These are phyloP conservation scores for Elsinoe australis DNA, from an alignment of 2,329 filamentous ascomycete genomes.

Conservation along the genomic window DNA sequence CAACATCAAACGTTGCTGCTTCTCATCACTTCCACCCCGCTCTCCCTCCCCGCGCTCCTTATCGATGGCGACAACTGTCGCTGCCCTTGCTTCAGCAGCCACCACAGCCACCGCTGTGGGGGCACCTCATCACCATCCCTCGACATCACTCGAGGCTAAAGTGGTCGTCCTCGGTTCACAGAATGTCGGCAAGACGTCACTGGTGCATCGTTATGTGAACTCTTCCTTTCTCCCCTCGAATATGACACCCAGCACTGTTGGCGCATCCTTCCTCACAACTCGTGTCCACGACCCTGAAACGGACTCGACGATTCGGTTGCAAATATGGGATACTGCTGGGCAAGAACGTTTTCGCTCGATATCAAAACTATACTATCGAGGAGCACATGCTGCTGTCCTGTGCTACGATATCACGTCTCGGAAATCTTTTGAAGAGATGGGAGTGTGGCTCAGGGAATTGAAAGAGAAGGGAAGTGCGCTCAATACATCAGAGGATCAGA, in stretches of 20 bases:
- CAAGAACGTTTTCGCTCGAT: conserved; percentile 95
- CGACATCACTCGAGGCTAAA: conserved; percentile 63
- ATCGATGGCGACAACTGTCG: conserved; percentile 12
- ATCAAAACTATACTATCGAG: conserved; percentile 90
- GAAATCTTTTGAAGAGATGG: conserved; percentile 83
- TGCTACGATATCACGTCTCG: conserved; percentile 92
- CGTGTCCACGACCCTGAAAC: conserved; percentile 68
- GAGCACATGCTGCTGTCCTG: conserved; percentile 85
- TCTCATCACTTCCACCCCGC: conserved; percentile 3
- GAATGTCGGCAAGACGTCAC: conserved; percentile 70
- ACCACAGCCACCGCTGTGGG: conserved; percentile 9
- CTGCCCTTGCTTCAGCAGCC: conserved; percentile 11
- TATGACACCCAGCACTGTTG: conserved; percentile 42
- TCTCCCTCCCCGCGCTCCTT: not conserved
- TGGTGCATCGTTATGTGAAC: conserved; percentile 69
- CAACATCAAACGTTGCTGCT: conserved; percentile 2
- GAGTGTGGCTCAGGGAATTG: conserved; percentile 79
- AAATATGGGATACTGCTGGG: conserved; percentile 94
- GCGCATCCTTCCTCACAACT: conserved; percentile 54
- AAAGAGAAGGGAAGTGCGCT: conserved; percentile 56
- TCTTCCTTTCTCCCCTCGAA: conserved; percentile 56
- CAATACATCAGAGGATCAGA: conserved; percentile 48
- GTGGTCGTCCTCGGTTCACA: conserved; percentile 74
- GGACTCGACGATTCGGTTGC: conserved; percentile 78
- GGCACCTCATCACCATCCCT: conserved; percentile 1